Base-by-base conservation (phyloP, 2,329 filamentous ascomycete genomes). In the Penicillium psychrosexuale region DNA sequence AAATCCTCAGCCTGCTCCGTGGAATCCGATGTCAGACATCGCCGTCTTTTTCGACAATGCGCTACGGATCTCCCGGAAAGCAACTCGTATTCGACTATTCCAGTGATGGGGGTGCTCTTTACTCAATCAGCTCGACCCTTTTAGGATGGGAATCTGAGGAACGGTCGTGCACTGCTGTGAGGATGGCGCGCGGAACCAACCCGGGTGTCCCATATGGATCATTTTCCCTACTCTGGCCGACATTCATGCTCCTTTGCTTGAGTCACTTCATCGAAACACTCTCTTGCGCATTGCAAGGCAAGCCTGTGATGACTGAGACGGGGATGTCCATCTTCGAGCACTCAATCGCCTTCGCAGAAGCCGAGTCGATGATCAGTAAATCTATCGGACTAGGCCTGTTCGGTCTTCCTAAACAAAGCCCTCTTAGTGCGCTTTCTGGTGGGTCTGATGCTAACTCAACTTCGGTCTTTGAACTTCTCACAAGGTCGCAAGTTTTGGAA, bases 291-390 rank as follows among this genome's bases (percentile, higher is more conserved):
- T 82, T 97, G 7, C 91, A 96, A 71, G 93, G 93, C 31, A 85
- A 89, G 2, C 83, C 85, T 2, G 83, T 90, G 0, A 84, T 89
- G 59, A 88, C 90, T 0, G 94, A 97, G 74, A 95, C 91, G 1
- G 92, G 91, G 17, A 96, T 97, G 90, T 96, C 92, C 0, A 83
- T 97, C 2, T 96, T 97, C 66, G 94, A 99, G 70, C 92, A 97
- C 68, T 97, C 92, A 0, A 80, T 99, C 8, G 93, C 93, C 2
- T 99, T 97, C 75, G 91, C 93, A 11, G 94, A 99, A 73, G 93
- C 93, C 8, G 94, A 99, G 71, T 88, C 90, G 30, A 89, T 92
- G 60, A 86, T 97, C 43, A 87, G 86, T 64, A 89, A 87, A 61
- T 89, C 91, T 47, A 82, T 96, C 13, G 87, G 87, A 12, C 84